Evolutionary conservation across 257 asterid species (phyloP).

Genomic region (Jaltomata sinuosa): DNA sequence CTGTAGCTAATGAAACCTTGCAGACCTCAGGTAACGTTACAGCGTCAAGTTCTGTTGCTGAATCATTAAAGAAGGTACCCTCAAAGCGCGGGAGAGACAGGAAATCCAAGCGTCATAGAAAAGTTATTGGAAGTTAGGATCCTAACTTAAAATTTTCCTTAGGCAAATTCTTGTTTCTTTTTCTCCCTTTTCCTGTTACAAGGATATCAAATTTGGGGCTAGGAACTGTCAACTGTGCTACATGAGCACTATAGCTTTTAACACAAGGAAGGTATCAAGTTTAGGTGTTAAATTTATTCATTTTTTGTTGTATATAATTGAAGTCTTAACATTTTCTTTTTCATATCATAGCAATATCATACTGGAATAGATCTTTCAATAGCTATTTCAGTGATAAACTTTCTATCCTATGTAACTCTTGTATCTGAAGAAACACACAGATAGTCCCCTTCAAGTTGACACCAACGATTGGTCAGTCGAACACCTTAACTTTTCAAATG

Average conservation of each 20-base stretch:
- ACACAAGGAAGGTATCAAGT: background rate
- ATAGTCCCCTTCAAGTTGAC: no score
- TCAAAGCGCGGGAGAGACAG: conserved; percentile 41
- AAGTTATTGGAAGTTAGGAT: conserved; percentile 39
- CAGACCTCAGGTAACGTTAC: background rate
- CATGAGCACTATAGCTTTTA: conserved; percentile 18
- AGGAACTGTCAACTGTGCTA: conserved; percentile 17
- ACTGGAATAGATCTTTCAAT: background rate
- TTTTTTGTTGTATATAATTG: conserved; percentile 16
- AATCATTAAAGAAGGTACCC: conserved; percentile 19
- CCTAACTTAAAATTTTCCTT: conserved; percentile 23
- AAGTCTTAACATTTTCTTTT: no score
- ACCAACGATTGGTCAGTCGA: no score
- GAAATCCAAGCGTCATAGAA: conserved; percentile 61
- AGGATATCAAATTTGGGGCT: conserved; percentile 4
- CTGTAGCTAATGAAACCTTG: conserved; percentile 1
- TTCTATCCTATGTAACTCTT: background rate
- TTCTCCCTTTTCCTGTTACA: conserved; percentile 22
- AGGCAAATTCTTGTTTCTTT: conserved; percentile 1
- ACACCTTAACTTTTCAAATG: no score
- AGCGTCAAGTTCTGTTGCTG: conserved; percentile 2
- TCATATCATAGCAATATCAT: background rate
- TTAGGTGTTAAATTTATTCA: conserved; percentile 14
- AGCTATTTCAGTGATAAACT: background rate
- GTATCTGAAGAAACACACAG: background rate